phyloP scores from a whole-genome alignment of 768 basidiomycete genomes.

The Amanita rubescens region DNA sequence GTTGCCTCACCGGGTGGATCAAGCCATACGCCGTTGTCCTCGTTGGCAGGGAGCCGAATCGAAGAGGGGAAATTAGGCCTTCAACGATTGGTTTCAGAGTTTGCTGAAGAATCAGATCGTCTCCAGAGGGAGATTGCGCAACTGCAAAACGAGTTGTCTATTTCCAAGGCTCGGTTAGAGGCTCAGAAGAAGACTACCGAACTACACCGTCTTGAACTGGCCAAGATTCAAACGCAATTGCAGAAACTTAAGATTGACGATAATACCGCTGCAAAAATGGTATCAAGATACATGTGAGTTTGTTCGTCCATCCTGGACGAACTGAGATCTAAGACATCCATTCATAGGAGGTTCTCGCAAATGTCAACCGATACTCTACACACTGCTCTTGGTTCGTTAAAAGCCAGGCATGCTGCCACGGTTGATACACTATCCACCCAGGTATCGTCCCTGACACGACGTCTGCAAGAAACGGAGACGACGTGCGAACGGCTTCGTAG shows the following conservation, averaged over 20 bases:
- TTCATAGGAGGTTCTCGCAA: conserved; percentile 75
- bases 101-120: conserved; percentile 37
- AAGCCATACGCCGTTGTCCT: no score
- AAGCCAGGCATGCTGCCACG: conserved; percentile 56
- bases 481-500: conserved; percentile 44
- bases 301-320: not conserved
- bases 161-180: conserved; percentile 33
- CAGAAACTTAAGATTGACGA: conserved; percentile 57
- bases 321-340: not conserved
- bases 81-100: conserved; percentile 41
- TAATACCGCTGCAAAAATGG: conserved; percentile 73
- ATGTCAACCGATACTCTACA: conserved; percentile 62
- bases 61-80: conserved; percentile 42
- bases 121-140: conserved; percentile 36
- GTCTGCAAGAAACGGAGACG: conserved; percentile 35
- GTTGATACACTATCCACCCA: conserved; percentile 47
- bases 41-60: conserved; percentile 32
- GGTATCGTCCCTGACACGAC: conserved; percentile 34
- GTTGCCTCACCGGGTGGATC: not conserved
- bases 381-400: conserved; percentile 47
- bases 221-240: conserved; percentile 40
- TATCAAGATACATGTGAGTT: conserved; percentile 76
- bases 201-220: conserved; percentile 37
- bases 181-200: conserved; percentile 38
- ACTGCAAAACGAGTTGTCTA: conserved; percentile 37